Conservation (phyloP, 1,139 yeast species). For the Sporopachydermia cereana region DNA sequence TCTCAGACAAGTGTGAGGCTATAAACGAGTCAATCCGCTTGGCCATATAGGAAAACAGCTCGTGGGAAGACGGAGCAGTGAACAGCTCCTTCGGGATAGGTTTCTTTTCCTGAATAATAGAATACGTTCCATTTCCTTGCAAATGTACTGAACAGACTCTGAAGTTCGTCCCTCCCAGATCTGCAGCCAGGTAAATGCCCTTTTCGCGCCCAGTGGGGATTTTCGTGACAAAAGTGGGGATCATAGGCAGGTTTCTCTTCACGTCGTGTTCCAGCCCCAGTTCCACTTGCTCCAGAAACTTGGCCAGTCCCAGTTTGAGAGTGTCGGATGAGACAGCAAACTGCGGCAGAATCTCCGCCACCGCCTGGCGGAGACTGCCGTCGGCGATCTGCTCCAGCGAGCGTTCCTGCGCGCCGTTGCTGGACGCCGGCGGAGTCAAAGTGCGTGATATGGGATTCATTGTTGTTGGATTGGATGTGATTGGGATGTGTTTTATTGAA, state of each 20-base stretch:
- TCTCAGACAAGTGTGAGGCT: slow-evolving; percentile 45
- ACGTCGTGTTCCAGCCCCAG: slow-evolving; percentile 42
- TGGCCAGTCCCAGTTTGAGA: not conserved
- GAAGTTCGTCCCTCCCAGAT: slow-evolving; percentile 81
- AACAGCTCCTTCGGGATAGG: slow-evolving; percentile 65
- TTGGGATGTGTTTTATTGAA: not conserved
- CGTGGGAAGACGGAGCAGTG: slow-evolving; percentile 41
- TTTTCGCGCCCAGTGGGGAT: slow-evolving; percentile 74
- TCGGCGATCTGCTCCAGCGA: not conserved
- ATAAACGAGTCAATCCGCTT: slow-evolving; percentile 51
- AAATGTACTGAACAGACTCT: slow-evolving; percentile 77
- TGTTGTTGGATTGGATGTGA: not conserved
- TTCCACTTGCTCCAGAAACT: slow-evolving; percentile 36
- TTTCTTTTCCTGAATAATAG: slow-evolving; percentile 57
- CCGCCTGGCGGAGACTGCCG: not conserved
- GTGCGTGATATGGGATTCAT: not conserved
- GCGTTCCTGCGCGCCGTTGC: not conserved
- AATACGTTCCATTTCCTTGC: slow-evolving; percentile 71
- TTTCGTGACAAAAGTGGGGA: slow-evolving; percentile 71
- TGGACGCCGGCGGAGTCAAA: not conserved
- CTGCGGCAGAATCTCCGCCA: not conserved
- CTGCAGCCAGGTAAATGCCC: slow-evolving; percentile 73
- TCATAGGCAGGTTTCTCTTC: slow-evolving; percentile 64
- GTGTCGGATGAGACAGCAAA: not conserved
- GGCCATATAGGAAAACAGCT: slow-evolving; percentile 66